A percentile compares a stretch with the other conserved stretches of the same genome.
Conservation (phyloP, 768 basidiomycete species). For the Tephrocybe sp. region DNA sequence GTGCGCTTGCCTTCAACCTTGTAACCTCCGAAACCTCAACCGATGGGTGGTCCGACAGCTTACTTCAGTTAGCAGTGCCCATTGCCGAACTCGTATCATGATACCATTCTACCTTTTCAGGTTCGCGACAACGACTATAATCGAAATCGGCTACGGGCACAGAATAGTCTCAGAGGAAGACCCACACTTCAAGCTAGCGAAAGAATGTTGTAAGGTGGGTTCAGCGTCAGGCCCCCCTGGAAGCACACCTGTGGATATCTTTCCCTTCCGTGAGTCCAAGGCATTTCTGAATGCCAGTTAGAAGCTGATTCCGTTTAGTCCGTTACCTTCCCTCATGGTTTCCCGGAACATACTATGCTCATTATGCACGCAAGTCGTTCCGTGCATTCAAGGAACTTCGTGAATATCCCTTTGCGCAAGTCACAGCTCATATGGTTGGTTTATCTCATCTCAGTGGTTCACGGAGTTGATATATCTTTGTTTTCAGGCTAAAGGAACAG, state of each 20-base stretch:
- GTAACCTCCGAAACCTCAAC: slow-evolving; percentile 17
- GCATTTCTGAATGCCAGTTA: background rate
- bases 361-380: slow-evolving; percentile 1
- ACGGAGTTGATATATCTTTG: background rate
- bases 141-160: slow-evolving; percentile 23
- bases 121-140: slow-evolving; percentile 23
- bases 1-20: slow-evolving; percentile 28
- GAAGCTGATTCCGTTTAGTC: background rate
- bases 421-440: slow-evolving; percentile 13
- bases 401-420: slow-evolving; percentile 8
- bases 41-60: slow-evolving; percentile 15
- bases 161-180: slow-evolving; percentile 23
- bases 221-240: slow-evolving; percentile 17
- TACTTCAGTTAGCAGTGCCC: background rate
- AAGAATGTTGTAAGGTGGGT: slow-evolving; percentile 11
- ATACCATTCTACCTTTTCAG: slow-evolving; percentile 10
- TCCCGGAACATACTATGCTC: slow-evolving; percentile 14
- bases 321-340: slow-evolving; percentile 14
- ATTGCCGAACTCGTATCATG: background rate
- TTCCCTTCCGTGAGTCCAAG: slow-evolving; percentile 21
- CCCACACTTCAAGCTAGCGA: slow-evolving; percentile 18
- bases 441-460: background rate
- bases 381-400: background rate
- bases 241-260: slow-evolving; percentile 20
- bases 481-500: background rate